These are phyloP conservation scores for Zasmidium cellare DNA, from an alignment of 2,329 filamentous ascomycete species.

Conservation along the genomic window DNA sequence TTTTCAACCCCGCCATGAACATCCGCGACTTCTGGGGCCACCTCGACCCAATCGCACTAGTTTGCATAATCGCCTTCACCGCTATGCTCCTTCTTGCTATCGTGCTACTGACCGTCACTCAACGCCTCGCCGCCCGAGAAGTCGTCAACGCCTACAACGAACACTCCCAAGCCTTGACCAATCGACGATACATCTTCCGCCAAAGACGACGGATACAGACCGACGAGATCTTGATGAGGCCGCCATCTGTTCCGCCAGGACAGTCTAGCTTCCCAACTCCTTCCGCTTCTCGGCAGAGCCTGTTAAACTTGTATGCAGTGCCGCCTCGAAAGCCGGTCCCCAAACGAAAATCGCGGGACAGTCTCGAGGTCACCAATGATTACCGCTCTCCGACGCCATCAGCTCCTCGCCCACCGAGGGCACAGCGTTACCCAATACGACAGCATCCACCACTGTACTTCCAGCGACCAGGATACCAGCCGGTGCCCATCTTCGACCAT, in stretches of 20 bases:
- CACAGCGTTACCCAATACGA: no score
- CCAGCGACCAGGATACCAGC: background rate
- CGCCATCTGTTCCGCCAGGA: background rate
- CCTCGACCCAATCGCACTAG: constrained; percentile 1
- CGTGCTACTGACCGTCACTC: background rate
- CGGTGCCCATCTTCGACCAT: background rate
- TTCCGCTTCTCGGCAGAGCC: background rate
- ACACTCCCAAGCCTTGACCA: background rate
- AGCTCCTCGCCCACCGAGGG: no score
- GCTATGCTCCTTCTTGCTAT: background rate
- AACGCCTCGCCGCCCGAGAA: background rate
- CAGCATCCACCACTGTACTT: background rate
- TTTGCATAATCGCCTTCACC: background rate
- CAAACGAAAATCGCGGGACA: no score
- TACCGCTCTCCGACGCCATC: no score
- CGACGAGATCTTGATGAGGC: background rate
- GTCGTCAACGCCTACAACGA: background rate
- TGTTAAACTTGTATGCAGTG: background rate
- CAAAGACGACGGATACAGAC: background rate
- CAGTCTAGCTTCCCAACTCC: background rate
- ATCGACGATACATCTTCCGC: background rate
- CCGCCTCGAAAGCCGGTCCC: background rate
- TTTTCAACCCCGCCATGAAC: background rate
- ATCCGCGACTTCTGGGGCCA: background rate
- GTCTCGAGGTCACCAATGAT: no score